Evolutionary conservation across 2,329 filamentous ascomycete genomes (phyloP), one percentile per base, ranked within the genome.

Genomic region (Xylogone sp.): DNA sequence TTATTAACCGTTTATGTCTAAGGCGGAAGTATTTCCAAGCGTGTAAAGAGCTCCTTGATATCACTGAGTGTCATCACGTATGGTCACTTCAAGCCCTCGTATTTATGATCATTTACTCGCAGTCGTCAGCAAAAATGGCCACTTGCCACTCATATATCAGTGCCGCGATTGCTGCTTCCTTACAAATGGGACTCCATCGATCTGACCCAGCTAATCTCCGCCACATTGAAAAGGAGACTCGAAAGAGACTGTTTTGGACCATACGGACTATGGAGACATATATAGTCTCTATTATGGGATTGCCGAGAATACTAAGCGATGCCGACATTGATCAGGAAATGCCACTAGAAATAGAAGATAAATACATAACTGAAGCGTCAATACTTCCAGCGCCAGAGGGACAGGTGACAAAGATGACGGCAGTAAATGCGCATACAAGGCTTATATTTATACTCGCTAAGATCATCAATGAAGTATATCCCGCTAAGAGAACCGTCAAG

Each of bases 1-100:
- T 31, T 7, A 7, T 31, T 7, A 31, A 69, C 69, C n/a, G 75
- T 74, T 77, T 79, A 79, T 59, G 7, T 31, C 27, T 31, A 13
- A 89, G 87, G 27, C 76, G 85, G 56, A 87, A 87, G 71, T 90
- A 87, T 56, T 90, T 88, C 65, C 81, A 79, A 56, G 76, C 78
- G 3, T 81, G 86, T 5, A 78, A 85, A 52, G 71, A 79, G 31
- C 27, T 31, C 13, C 76, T 80, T 51, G 27, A 31, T 31, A 7
- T 31, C 27, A 31, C 27, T 31, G 27, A 31, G 27, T 43, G 42
- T n/a, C 42, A 18, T 18, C n/a, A 43, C n/a, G 9, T 43, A 18
- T 43, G 42, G 42, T 43, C 42, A 18, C 42, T 43, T 8, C 42
- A 43, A 43, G 42, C 42, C 7, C 42, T 43, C n/a, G 42, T 43